Base-by-base conservation (phyloP, 257 asterid species). In the Rubia yunnanensis region DNA sequence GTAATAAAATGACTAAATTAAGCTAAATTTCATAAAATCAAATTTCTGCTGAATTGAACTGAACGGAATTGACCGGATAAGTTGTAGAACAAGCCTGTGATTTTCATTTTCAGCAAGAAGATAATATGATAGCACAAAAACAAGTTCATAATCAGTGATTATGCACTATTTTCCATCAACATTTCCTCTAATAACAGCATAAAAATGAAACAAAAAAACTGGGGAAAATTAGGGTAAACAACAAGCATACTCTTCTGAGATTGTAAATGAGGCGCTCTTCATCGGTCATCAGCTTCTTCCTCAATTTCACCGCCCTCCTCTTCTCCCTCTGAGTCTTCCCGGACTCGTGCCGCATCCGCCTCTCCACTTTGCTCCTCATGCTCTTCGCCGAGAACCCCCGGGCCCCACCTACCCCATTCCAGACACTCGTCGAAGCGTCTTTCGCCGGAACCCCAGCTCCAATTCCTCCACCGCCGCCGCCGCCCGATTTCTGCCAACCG, bases 351-450 rank as follows among this genome's bases (percentile, higher is more conserved):
- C 73, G 80, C 88, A 85, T 83, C 65, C 92, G 79, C n/a, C 50
- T 72, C 87, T 91, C 99, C 75, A 94, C 99, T 78, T 80, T 94
- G 82, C 98, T 90, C 78, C 99, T 80, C 99, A 94, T 90, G 66
- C 97, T 90, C 79, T 81, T 87, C 36, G 84, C 83, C 60, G 97
- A 87, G 70, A 86, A 83, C 63, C 76, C 74, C 73, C 97, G 85
- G 64, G 73, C 82, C 59, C 97, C 92, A 39, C 66, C 77, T 52
- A 77, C 64, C 44, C 54, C 52, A 67, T 80, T 79, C 86, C 81
- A 72, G 65, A 56, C 36, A 68, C 73, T 76, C 26, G 35, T 70
- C 7, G 71, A 71, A 58, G 27, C 41, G 54, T 67, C 60, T 68
- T 64, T 76, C 31, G 11, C 61, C 11, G 41, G 24, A 67, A 27